These are phyloP conservation scores for Populus tomentosa DNA, from an alignment of 441 rosid species.

Conservation along the genomic window DNA sequence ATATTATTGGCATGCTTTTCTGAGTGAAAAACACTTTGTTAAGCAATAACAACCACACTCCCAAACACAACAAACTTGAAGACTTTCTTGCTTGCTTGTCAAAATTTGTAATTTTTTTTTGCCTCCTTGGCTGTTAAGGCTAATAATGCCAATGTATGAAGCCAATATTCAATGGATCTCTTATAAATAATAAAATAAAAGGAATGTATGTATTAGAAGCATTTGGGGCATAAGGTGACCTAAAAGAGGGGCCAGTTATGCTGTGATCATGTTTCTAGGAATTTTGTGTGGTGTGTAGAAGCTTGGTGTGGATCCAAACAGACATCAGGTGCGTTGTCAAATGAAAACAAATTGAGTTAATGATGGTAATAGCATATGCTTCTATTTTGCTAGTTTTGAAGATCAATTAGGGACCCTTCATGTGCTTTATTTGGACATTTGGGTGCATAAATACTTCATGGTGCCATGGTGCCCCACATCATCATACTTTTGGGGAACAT, in stretches of 20 bases:
- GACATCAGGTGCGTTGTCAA: slow-evolving; percentile 3
- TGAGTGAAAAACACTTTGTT: too few relatives aligned
- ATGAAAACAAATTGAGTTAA: slow-evolving; percentile 25
- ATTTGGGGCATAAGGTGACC: not conserved
- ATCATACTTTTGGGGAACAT: not conserved
- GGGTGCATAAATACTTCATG: slow-evolving; percentile 13
- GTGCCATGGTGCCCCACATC: slow-evolving; percentile 12
- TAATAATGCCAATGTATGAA: not conserved
- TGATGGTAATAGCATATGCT: slow-evolving; percentile 30
- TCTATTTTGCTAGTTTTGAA: slow-evolving; percentile 9
- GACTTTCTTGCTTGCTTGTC: not conserved
- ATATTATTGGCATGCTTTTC: too few relatives aligned
- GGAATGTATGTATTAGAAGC: not conserved
- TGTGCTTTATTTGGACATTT: not conserved
- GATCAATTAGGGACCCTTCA: slow-evolving; percentile 17
- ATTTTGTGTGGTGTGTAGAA: not conserved
- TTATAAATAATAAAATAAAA: not conserved
- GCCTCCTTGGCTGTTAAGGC: not conserved
- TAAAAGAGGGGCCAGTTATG: not conserved
- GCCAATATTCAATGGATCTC: not conserved
- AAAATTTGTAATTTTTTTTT: not conserved
- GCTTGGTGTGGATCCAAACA: slow-evolving; percentile 1
- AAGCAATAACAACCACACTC: too few relatives aligned
- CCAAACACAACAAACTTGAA: too few relatives aligned
- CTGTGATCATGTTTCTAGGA: not conserved